These are phyloP conservation scores for Calonectria crousiana DNA, from an alignment of 2,329 filamentous ascomycete genomes.

Conservation along the genomic window DNA sequence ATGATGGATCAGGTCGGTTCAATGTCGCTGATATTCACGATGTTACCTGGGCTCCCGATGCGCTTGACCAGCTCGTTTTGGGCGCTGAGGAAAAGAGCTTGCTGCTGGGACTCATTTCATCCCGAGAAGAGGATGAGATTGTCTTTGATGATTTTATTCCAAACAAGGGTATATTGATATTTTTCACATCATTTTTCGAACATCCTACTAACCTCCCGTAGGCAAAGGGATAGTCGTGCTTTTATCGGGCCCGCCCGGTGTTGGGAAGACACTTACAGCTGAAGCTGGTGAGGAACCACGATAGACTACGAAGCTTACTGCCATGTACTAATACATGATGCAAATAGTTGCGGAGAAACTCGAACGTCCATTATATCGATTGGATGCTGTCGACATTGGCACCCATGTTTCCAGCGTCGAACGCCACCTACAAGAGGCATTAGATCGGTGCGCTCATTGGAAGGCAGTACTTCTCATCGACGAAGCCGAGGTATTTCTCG, in stretches of 20 bases:
- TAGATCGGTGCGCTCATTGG: constrained; percentile 49
- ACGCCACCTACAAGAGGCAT: neutral
- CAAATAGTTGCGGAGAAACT: constrained; percentile 23
- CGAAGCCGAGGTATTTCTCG: constrained; percentile 41
- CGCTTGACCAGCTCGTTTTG: constrained; percentile 17
- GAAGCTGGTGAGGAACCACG: constrained; percentile 37
- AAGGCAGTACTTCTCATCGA: constrained; percentile 52
- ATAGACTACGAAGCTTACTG: too few species aligned
- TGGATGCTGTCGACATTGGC: constrained; percentile 23
- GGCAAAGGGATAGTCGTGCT: constrained; percentile 49
- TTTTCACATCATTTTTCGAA: fast-evolving
- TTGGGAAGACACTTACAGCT: constrained; percentile 55
- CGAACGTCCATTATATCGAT: constrained; percentile 18
- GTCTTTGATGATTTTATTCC: constrained; percentile 19
- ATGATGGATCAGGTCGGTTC: neutral
- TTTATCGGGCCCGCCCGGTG: constrained; percentile 48
- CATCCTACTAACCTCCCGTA: neutral
- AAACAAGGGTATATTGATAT: constrained; percentile 16
- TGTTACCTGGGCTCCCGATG: constrained; percentile 17
- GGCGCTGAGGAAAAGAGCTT: constrained; percentile 17
- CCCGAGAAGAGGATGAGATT: neutral
- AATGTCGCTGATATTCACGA: neutral
- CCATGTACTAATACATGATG: neutral
- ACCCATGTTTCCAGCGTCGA: neutral
- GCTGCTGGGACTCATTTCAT: neutral